Evolutionary conservation across 805 yeast genomes (phyloP), one percentile per base, ranked within the genome.

Genomic region (Teunomyces aglyptinius): DNA sequence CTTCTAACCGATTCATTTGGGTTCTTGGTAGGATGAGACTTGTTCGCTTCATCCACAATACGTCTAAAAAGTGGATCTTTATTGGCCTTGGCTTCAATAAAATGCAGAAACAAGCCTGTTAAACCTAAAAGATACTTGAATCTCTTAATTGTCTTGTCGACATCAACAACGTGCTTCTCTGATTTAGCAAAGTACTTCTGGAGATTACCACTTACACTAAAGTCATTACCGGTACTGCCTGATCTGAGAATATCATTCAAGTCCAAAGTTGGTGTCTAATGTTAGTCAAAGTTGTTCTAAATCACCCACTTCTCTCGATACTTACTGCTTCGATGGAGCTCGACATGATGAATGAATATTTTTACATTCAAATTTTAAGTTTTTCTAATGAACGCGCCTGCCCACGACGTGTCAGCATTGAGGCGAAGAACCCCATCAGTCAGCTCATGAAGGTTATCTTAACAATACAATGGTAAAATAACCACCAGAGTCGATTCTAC

Each of bases 31-130:
- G 28, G 6, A 13, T 36, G 39, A 47, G 52, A 47, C 34, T 38
- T 28, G 42, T 54, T 51, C 34, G 78, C 59, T 41, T 68, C 56
- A 27, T 78, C 72, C 43, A 83, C 64, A 11, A 83, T 85, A 49
- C 73, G 63, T 42, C 73, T 71, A 56, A 84, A 81, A 19, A 66
- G 70, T 10, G 80, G 77, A 63, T 85, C 89, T 51, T 75, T 81
- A 38, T 71, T 71, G 4, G 89, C 87, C 55, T 82, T 83, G 36
- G 78, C 73, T 45, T 80, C 78, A 52, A 86, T 80, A 58, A 86
- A 86, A 60, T 85, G 89, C 49, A 78, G 75, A 65, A 86, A 86
- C 43, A 86, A 66, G 13, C 77, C 78, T 4, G 90, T 83, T 46
- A 86, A 65, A 0, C 87, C 83, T 36, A 86, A 60, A 31, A 86